phyloP scores from a whole-genome alignment of 2,329 filamentous ascomycete species.

The Exophiala alcalophila region DNA sequence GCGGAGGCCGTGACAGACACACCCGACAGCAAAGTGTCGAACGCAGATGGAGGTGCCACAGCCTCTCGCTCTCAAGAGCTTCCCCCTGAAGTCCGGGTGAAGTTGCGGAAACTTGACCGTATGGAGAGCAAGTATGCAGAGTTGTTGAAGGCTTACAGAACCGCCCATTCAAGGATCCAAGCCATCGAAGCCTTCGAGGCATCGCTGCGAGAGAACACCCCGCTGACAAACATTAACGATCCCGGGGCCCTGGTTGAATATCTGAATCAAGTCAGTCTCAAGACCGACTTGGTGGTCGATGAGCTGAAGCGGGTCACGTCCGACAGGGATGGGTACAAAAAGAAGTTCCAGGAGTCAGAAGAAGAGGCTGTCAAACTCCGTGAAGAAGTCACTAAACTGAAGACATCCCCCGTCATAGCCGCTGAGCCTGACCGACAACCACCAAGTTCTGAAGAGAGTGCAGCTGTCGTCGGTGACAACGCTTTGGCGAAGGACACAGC shows the following conservation, averaged over 20 bases:
- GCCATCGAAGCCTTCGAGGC: constrained; percentile 93
- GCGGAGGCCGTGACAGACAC: constrained; percentile 30
- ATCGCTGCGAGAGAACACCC: constrained; percentile 85
- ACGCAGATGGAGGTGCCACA: constrained; percentile 28
- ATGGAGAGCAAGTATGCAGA: constrained; percentile 86
- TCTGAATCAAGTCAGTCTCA: constrained; percentile 77
- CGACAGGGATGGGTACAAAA: constrained; percentile 77
- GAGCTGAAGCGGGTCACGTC: constrained; percentile 83
- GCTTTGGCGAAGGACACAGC: constrained; percentile 15
- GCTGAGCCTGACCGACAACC: constrained; percentile 37
- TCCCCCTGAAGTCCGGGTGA: constrained; percentile 69
- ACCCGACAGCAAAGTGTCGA: constrained; percentile 28
- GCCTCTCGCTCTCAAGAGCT: constrained; percentile 52
- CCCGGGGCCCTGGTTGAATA: constrained; percentile 84
- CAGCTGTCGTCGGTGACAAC: constrained; percentile 1
- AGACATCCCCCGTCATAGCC: constrained; percentile 36
- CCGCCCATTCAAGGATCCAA: constrained; percentile 81
- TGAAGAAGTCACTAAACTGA: constrained; percentile 61
- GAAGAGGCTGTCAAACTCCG: constrained; percentile 60
- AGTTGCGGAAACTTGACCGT: constrained; percentile 82
- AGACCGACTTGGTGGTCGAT: constrained; percentile 89
- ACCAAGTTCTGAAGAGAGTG: constrained; percentile 2
- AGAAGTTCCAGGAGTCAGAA: constrained; percentile 68
- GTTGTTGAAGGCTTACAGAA: constrained; percentile 83
- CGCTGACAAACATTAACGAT: constrained; percentile 82